Conservation (phyloP, 1,139 yeast genomes). For the Yamadazyma sp. region DNA sequence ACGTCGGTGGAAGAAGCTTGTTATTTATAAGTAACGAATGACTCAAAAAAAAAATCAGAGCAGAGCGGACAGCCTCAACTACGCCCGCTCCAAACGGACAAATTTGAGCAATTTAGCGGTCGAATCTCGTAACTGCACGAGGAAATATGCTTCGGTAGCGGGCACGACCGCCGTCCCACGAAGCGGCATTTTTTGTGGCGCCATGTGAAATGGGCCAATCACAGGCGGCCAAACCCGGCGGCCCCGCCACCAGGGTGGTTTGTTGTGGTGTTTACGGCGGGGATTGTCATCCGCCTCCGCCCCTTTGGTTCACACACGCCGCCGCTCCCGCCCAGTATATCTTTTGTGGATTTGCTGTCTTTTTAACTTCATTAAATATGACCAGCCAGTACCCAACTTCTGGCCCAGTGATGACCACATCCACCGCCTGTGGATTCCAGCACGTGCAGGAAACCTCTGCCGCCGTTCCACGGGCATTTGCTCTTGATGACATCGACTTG, state of each 20-base stretch:
- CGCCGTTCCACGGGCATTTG: too few relatives aligned
- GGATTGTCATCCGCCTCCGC: too few relatives aligned
- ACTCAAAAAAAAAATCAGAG: background rate
- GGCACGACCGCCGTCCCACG: background rate
- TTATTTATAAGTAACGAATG: background rate
- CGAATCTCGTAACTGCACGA: background rate
- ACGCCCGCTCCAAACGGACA: too few relatives aligned
- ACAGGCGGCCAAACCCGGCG: background rate
- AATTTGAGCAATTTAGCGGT: background rate
- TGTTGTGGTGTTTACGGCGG: too few relatives aligned
- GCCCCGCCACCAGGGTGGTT: background rate
- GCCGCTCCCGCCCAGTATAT: background rate
- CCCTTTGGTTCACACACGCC: background rate
- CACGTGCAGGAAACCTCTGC: background rate
- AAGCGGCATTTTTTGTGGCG: background rate
- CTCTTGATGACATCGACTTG: background rate
- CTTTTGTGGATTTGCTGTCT: background rate
- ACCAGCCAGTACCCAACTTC: background rate
- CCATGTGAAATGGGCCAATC: background rate
- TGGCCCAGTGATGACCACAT: background rate
- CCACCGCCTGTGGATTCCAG: background rate
- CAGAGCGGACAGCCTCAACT: constrained; percentile 1
- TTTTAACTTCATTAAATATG: background rate
- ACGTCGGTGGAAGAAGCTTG: too few relatives aligned
- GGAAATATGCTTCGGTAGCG: background rate